Evolutionary conservation across 1,139 yeast species (phyloP).

Genomic region (Lodderomyces metapsilosis): DNA sequence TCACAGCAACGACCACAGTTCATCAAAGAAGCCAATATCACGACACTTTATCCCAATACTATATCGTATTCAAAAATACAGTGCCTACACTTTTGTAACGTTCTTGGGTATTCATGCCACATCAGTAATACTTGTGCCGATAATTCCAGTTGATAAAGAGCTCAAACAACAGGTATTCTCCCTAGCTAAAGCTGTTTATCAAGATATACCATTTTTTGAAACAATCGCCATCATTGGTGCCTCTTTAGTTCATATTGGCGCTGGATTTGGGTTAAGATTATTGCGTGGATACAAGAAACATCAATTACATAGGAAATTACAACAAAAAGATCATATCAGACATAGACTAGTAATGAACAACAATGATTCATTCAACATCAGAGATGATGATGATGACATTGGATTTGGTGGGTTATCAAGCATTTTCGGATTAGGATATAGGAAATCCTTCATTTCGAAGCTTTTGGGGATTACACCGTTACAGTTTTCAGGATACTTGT

Average conservation of each 20-base stretch:
- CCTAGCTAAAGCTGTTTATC: slow-evolving; percentile 63
- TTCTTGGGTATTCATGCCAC: slow-evolving; percentile 61
- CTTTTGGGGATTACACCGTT: slow-evolving; percentile 45
- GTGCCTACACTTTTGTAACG: slow-evolving; percentile 57
- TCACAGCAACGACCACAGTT: slow-evolving; percentile 1
- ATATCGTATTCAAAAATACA: slow-evolving; percentile 51
- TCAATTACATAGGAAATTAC: neutral
- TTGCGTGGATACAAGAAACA: slow-evolving; percentile 19
- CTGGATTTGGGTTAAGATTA: slow-evolving; percentile 53
- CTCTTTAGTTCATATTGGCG: slow-evolving; percentile 45
- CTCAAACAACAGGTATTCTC: slow-evolving; percentile 57
- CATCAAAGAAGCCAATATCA: slow-evolving; percentile 4
- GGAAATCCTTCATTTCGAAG: slow-evolving; percentile 44
- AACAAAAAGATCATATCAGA: neutral
- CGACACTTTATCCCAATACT: slow-evolving; percentile 15
- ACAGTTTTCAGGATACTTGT: slow-evolving; percentile 58
- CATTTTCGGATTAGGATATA: slow-evolving; percentile 53
- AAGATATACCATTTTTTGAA: slow-evolving; percentile 49
- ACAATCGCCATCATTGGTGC: slow-evolving; percentile 47
- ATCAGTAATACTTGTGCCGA: slow-evolving; percentile 57
- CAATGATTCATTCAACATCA: slow-evolving; percentile 9
- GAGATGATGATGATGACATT: slow-evolving; percentile 34
- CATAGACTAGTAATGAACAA: slow-evolving; percentile 1
- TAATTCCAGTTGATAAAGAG: slow-evolving; percentile 34
- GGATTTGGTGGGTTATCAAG: slow-evolving; percentile 62